Conservation (phyloP, 495 filamentous ascomycete species). For the Penicillium robsamsonii region DNA sequence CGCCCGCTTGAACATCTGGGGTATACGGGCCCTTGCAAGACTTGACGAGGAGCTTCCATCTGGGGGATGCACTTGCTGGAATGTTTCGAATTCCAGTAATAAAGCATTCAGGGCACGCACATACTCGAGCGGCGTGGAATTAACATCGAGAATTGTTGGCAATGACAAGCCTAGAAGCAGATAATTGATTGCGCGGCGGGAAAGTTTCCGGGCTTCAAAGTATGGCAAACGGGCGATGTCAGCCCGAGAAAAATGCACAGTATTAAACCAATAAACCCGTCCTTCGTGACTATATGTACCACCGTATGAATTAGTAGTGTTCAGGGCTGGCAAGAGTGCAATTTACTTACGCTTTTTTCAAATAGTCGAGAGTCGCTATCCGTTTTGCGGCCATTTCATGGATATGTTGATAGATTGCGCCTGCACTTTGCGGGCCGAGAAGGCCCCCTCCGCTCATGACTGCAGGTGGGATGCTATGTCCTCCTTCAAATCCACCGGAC, state of each 20-base stretch:
- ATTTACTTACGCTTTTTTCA: conserved; percentile 77
- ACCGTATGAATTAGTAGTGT: conserved; percentile 2
- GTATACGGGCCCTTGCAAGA: conserved; percentile 72
- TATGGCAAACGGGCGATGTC: conserved; percentile 81
- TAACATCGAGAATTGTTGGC: conserved; percentile 83
- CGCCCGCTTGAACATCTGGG: conserved; percentile 83
- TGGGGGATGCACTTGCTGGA: conserved; percentile 78
- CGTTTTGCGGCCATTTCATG: conserved; percentile 87
- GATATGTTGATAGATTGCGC: conserved; percentile 75
- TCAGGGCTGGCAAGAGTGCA: background rate
- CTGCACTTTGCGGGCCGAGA: conserved; percentile 59
- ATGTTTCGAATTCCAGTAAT: conserved; percentile 87
- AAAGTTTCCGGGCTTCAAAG: conserved; percentile 77
- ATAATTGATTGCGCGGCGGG: conserved; percentile 85
- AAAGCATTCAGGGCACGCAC: conserved; percentile 83
- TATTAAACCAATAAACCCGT: conserved; percentile 96
- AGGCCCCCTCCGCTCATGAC: conserved; percentile 35
- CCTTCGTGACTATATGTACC: conserved; percentile 70
- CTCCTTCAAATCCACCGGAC: conserved; percentile 34
- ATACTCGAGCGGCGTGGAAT: conserved; percentile 75
- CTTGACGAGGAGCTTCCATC: conserved; percentile 68
- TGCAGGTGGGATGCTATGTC: conserved; percentile 27
- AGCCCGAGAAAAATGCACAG: conserved; percentile 80
- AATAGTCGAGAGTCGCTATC: conserved; percentile 92
- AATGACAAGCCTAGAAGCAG: conserved; percentile 90